phyloP scores from a whole-genome alignment of 305 asterid genomes.

The Andrographis paniculata region DNA sequence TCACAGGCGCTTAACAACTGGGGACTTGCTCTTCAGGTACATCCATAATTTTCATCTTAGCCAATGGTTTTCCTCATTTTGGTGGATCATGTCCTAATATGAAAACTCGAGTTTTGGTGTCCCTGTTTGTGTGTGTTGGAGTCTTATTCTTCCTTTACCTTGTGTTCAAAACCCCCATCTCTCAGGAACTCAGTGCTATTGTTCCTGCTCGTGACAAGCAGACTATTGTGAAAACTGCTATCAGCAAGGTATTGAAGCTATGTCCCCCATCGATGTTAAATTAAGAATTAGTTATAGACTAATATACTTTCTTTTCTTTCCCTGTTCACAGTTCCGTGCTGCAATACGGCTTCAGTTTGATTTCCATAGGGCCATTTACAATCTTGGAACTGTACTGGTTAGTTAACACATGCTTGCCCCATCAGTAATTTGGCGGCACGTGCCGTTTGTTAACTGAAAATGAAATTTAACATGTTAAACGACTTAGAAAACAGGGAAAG shows the following conservation, averaged over 20 bases:
- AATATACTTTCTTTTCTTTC: slow-evolving; percentile 4
- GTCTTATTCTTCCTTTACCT: slow-evolving; percentile 11
- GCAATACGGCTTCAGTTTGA: slow-evolving; percentile 97
- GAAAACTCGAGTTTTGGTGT: slow-evolving; percentile 10
- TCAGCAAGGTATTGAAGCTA: slow-evolving; percentile 61
- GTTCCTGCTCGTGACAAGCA: slow-evolving; percentile 99
- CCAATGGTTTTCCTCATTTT: neutral
- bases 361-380: slow-evolving; percentile 98
- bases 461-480: slow-evolving; percentile 2
- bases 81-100: slow-evolving; percentile 13
- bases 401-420: too few relatives aligned
- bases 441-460: slow-evolving; percentile 13
- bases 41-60: slow-evolving; percentile 15
- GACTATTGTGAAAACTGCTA: slow-evolving; percentile 84
- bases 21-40: slow-evolving; percentile 99
- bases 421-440: slow-evolving; percentile 9
- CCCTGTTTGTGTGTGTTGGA: slow-evolving; percentile 15
- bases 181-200: slow-evolving; percentile 97
- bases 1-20: slow-evolving; percentile 96
- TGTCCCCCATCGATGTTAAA: slow-evolving; percentile 8
- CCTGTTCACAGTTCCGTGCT: slow-evolving; percentile 71
- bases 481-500: slow-evolving; percentile 8
- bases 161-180: slow-evolving; percentile 18
- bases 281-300: slow-evolving; percentile 7
- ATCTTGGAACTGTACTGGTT: slow-evolving; percentile 99